Percentiles rank a stretch among this genome's conserved stretches.
Evolutionary conservation across 2,329 filamentous ascomycete genomes (phyloP).

Genomic region (Cytospora paraplurivora): DNA sequence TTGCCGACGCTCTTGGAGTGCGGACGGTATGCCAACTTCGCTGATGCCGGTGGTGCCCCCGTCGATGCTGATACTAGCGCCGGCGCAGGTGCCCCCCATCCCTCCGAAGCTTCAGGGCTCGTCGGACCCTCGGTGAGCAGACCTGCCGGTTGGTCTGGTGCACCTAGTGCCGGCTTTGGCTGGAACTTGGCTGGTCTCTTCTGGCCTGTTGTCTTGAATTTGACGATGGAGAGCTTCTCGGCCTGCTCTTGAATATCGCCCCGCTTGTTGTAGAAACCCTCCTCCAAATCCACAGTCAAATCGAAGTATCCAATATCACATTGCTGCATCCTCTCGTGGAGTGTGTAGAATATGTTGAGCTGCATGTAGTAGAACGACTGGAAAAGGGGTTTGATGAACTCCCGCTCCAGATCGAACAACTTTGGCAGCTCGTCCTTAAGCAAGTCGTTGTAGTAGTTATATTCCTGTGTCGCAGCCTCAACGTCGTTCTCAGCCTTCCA

Average conservation of each 20-base stretch:
- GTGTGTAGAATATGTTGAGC: conserved; percentile 96
- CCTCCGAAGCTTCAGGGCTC: conserved; percentile 19
- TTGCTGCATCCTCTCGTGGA: conserved; percentile 96
- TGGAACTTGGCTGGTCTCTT: conserved; percentile 62
- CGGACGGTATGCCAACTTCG: conserved; percentile 33
- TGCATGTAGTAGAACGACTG: conserved; percentile 99
- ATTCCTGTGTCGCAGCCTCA: conserved; percentile 91
- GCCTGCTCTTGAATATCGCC: conserved; percentile 82
- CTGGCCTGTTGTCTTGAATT: conserved; percentile 86
- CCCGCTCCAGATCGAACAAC: conserved; percentile 83
- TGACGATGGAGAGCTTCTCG: conserved; percentile 83
- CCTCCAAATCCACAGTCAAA: conserved; percentile 85
- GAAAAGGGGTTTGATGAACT: conserved; percentile 96
- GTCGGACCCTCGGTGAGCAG: conserved; percentile 54
- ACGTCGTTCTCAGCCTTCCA: conserved; percentile 94
- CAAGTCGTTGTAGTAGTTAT: conserved; percentile 96
- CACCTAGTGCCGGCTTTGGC: conserved; percentile 55
- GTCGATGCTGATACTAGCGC: conserved; percentile 12
- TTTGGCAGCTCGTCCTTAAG: conserved; percentile 95
- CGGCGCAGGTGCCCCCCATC: conserved; percentile 10
- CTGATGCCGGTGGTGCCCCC: conserved; percentile 18
- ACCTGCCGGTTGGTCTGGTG: conserved; percentile 46
- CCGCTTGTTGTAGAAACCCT: conserved; percentile 85
- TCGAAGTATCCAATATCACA: conserved; percentile 99
- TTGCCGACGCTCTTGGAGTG: conserved; percentile 52